Percentiles rank a stretch among this genome's conserved stretches.
Conservation (phyloP, 2,329 filamentous ascomycete species). For the Fusarium metavorans region DNA sequence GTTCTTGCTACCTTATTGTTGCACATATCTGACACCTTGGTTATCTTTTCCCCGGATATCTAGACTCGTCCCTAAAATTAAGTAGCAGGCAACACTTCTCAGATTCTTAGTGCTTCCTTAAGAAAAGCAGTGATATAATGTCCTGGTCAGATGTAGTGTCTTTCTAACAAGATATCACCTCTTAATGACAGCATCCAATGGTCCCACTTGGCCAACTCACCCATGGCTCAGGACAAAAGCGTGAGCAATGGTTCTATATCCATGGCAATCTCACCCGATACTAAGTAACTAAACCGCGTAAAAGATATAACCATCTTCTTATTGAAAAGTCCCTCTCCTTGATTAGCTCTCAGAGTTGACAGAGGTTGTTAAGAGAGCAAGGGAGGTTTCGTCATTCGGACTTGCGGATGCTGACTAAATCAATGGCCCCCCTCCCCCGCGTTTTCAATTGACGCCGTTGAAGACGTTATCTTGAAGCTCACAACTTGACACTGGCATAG, state of each 20-base stretch:
- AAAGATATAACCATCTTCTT: not conserved
- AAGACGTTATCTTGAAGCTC: constrained; percentile 19
- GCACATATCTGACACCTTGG: not conserved
- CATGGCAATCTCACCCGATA: not conserved
- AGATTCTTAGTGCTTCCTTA: not conserved
- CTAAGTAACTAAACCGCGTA: too few relatives aligned
- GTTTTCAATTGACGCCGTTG: constrained; percentile 16
- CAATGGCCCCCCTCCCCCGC: constrained; percentile 29
- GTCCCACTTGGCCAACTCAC: not conserved
- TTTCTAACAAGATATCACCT: not conserved
- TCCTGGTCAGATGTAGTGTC: not conserved
- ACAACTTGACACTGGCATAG: not conserved
- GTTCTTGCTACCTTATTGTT: not conserved
- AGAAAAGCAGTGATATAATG: not conserved
- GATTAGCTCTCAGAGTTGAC: not conserved
- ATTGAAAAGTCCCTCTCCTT: too few relatives aligned
- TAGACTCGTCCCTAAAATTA: too few relatives aligned
- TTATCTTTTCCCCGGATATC: not conserved
- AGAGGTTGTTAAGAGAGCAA: not conserved
- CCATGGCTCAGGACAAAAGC: too few relatives aligned
- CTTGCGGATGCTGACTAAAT: constrained; percentile 41
- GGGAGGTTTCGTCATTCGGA: constrained; percentile 35
- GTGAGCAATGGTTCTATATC: too few relatives aligned
- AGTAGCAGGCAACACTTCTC: not conserved
- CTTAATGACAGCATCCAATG: not conserved